These are phyloP conservation scores for Bipolaris victoriae DNA, from an alignment of 2,329 filamentous ascomycete species.

Conservation along the genomic window DNA sequence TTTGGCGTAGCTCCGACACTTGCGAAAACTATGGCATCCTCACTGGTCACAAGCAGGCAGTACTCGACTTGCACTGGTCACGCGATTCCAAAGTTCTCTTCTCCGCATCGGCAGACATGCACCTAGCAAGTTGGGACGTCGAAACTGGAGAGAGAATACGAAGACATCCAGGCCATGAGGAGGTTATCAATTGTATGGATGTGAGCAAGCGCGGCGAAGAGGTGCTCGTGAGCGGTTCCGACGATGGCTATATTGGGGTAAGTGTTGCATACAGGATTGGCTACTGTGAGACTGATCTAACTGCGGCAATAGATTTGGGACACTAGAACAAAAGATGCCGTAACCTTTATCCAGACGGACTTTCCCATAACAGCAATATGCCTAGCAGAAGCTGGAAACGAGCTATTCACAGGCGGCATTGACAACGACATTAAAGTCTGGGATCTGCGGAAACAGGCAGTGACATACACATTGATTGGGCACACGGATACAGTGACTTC, in stretches of 20 bases:
- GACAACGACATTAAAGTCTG: slow-evolving; percentile 98
- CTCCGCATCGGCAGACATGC: slow-evolving; percentile 91
- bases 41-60: slow-evolving; percentile 85
- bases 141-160: slow-evolving; percentile 92
- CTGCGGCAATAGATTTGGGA: slow-evolving; percentile 75
- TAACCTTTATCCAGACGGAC: slow-evolving; percentile 86
- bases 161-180: slow-evolving; percentile 89
- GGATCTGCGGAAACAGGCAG: slow-evolving; percentile 90
- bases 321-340: slow-evolving; percentile 84
- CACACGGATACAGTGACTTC: slow-evolving; percentile 94
- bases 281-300: slow-evolving; percentile 20
- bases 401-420: slow-evolving; percentile 92
- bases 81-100: slow-evolving; percentile 90
- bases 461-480: slow-evolving; percentile 85
- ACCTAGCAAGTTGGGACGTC: slow-evolving; percentile 92
- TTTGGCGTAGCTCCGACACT: slow-evolving; percentile 91
- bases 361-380: slow-evolving; percentile 92
- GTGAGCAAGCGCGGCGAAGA: slow-evolving; percentile 90
- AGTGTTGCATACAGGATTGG: slow-evolving; percentile 19
- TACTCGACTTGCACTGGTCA: slow-evolving; percentile 95
- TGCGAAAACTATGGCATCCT: slow-evolving; percentile 94
- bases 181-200: slow-evolving; percentile 92
- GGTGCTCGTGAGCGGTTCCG: slow-evolving; percentile 85
- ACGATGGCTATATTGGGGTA: slow-evolving; percentile 85
- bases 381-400: slow-evolving; percentile 91